A percentile compares a stretch with the other conserved stretches of the same genome.
phyloP scores from a whole-genome alignment of 2,329 filamentous ascomycete genomes.

The Sarocladium brachiariae region DNA sequence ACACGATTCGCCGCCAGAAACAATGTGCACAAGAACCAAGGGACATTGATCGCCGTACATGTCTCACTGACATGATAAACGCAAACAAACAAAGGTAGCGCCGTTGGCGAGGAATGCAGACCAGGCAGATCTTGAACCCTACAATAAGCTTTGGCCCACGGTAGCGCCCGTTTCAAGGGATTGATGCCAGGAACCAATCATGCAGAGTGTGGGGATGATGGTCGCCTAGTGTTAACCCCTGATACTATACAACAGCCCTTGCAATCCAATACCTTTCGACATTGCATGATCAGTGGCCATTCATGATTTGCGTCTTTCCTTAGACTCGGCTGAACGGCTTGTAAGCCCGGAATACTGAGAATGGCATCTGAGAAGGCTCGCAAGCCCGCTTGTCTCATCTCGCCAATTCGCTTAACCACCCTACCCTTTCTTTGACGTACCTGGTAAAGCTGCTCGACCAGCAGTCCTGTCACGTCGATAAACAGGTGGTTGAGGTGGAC shows the following conservation, averaged over 20 bases:
- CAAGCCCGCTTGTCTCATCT: too few relatives aligned
- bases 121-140: neutral
- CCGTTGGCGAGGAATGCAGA: neutral
- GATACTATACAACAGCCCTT: too few relatives aligned
- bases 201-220: neutral
- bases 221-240: too few relatives aligned
- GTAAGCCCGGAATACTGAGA: too few relatives aligned
- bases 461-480: too few relatives aligned
- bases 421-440: too few relatives aligned
- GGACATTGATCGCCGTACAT: neutral
- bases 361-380: too few relatives aligned
- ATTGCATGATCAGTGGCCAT: too few relatives aligned
- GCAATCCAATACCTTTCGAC: neutral
- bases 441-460: too few relatives aligned
- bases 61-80: conserved; percentile 5
- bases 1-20: neutral
- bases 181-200: conserved; percentile 7
- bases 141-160: conserved; percentile 4
- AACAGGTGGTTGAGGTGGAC: too few relatives aligned
- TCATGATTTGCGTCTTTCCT: neutral
- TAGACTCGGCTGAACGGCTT: too few relatives aligned
- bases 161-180: conserved; percentile 9
- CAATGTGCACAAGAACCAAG: neutral
- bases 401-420: too few relatives aligned
- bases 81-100: neutral